Percentiles rank a stretch among this genome's conserved stretches.
Conservation (phyloP, 2,329 filamentous ascomycete genomes). For the Teratosphaeria pseudoeucalypti region DNA sequence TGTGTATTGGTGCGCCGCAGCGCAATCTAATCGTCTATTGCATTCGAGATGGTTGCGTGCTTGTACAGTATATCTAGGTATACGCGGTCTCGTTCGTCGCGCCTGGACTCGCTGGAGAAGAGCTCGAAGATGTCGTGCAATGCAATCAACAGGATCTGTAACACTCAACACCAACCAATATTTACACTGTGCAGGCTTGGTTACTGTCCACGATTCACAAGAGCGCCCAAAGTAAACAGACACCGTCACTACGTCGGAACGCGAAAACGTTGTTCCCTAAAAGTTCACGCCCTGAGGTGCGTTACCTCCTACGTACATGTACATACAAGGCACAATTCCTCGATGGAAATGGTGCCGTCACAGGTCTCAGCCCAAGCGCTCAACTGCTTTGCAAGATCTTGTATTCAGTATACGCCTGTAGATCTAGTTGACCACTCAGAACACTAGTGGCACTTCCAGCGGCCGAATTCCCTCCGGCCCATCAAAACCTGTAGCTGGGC, state of each 20-base stretch:
- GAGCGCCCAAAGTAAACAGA: not conserved
- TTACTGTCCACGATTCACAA: not conserved
- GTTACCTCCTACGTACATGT: not conserved
- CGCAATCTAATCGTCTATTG: not conserved
- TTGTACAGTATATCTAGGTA: not conserved
- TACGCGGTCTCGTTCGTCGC: not conserved
- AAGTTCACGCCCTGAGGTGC: not conserved
- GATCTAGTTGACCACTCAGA: no score
- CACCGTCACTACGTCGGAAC: not conserved
- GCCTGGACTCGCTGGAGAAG: not conserved
- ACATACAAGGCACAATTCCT: no score
- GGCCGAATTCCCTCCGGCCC: no score
- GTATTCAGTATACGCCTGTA: no score
- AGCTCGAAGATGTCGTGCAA: not conserved
- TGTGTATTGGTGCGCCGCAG: not conserved
- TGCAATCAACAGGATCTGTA: not conserved
- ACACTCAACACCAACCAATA: not conserved
- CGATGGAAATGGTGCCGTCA: no score
- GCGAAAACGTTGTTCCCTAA: not conserved
- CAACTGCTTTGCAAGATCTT: no score
- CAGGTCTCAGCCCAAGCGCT: no score
- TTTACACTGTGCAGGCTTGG: not conserved
- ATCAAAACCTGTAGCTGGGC: no score
- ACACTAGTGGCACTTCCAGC: no score
- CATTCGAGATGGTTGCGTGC: not conserved